Conservation (phyloP, 176 grass and related monocot genomes). For the Oryza meyeriana region DNA sequence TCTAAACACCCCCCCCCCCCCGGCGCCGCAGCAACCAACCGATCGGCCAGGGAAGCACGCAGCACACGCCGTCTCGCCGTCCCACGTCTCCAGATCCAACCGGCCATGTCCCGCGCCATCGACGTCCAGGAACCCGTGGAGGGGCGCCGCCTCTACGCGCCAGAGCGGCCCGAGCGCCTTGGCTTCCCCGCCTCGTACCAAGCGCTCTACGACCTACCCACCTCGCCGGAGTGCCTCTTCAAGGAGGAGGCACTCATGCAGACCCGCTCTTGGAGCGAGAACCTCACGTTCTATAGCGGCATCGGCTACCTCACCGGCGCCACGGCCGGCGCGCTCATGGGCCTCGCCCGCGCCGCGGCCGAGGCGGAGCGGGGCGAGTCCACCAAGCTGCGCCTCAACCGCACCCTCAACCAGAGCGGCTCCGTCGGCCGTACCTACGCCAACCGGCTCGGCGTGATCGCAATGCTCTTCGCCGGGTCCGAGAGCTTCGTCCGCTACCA, state of each 20-base stretch:
- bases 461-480: slow-evolving; percentile 52
- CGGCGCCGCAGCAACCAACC: not conserved
- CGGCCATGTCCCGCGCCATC: slow-evolving; percentile 17
- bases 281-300: slow-evolving; percentile 60
- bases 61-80: not conserved
- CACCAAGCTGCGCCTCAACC: slow-evolving; percentile 51
- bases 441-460: slow-evolving; percentile 48
- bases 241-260: slow-evolving; percentile 21
- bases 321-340: slow-evolving; percentile 27
- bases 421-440: slow-evolving; percentile 38
- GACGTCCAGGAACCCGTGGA: not conserved
- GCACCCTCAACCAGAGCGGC: slow-evolving; percentile 51
- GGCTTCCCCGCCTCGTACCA: slow-evolving; percentile 9
- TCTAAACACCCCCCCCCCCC: not conserved
- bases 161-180: slow-evolving; percentile 23
- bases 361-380: slow-evolving; percentile 48
- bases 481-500: slow-evolving; percentile 27
- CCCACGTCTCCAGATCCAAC: not conserved
- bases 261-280: slow-evolving; percentile 33
- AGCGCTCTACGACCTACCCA: slow-evolving; percentile 57
- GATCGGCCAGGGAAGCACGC: not conserved
- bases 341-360: slow-evolving; percentile 31
- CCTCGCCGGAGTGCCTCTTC: slow-evolving; percentile 67
- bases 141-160: slow-evolving; percentile 8
- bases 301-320: slow-evolving; percentile 42